A percentile compares a stretch with the other conserved stretches of the same genome.
Evolutionary conservation across 1,139 yeast species (phyloP).

Genomic region (Meyerozyma smithsonii): DNA sequence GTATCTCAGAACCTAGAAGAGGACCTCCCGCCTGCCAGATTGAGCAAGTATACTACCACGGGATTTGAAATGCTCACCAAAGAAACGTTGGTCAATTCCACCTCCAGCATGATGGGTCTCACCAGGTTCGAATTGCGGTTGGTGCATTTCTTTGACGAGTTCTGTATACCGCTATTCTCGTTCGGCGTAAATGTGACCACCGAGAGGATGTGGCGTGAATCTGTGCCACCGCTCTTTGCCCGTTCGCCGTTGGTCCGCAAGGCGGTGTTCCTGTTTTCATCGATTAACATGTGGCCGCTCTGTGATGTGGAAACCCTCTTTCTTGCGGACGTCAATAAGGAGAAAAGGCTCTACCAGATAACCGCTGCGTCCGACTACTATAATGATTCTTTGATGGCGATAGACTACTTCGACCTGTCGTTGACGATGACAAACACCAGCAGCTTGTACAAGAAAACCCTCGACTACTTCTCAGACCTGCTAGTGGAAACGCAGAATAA

Average conservation of each 20-base stretch:
- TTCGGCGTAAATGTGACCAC: not conserved
- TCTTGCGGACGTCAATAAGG: not conserved
- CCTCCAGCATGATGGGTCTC: not conserved
- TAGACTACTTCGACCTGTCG: not conserved
- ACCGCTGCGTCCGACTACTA: not conserved
- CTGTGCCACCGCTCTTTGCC: slow-evolving; percentile 13
- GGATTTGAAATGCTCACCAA: not conserved
- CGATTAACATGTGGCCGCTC: slow-evolving; percentile 17
- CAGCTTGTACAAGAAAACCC: not conserved
- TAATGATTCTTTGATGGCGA: not conserved
- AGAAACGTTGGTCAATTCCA: not conserved
- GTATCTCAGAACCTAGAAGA: not conserved
- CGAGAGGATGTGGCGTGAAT: not conserved
- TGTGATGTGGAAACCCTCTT: slow-evolving; percentile 9
- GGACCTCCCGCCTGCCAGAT: not conserved
- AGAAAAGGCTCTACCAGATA: not conserved
- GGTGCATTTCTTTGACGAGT: slow-evolving; percentile 3
- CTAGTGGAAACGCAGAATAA: not conserved
- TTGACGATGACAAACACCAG: not conserved
- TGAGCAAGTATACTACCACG: not conserved
- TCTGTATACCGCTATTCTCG: not conserved
- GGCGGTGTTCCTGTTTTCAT: slow-evolving; percentile 20
- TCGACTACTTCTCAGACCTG: not conserved
- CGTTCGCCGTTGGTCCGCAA: slow-evolving; percentile 19
- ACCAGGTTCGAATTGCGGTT: slow-evolving; percentile 4